Percentiles rank a stretch among this genome's conserved stretches.
phyloP scores from a whole-genome alignment of 257 asterid genomes.

The Solanum etuberosum region DNA sequence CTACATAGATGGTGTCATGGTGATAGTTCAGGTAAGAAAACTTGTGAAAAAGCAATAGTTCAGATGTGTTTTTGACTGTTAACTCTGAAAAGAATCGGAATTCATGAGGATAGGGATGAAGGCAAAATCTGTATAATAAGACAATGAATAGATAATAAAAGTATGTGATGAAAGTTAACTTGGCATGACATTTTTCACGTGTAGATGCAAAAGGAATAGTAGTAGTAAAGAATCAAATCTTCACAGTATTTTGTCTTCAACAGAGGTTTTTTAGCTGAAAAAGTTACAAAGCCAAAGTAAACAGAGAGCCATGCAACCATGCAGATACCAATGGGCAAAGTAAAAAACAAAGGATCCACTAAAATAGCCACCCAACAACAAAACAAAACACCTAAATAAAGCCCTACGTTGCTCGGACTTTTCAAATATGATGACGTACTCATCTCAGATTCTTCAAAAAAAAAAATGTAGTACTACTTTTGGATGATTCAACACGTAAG shows the following conservation, averaged over 20 bases:
- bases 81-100: not conserved
- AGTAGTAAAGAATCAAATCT: constrained; percentile 9
- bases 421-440: not conserved
- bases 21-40: not conserved
- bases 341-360: not conserved
- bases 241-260: not conserved
- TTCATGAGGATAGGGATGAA: not conserved
- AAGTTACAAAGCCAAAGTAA: constrained; percentile 1
- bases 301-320: constrained; percentile 27
- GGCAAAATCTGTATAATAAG: not conserved
- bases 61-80: not conserved
- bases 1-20: not conserved
- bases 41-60: not conserved
- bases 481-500: not conserved
- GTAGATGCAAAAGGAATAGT: constrained; percentile 1
- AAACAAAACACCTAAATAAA: not conserved
- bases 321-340: constrained; percentile 13
- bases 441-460: not conserved
- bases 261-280: not conserved
- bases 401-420: not conserved
- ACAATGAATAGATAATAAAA: not conserved
- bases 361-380: not conserved
- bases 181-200: not conserved
- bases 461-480: not conserved
- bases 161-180: not conserved